Evolutionary conservation across 148 eudicot genomes (phyloP).

Genomic region (Suaeda aralocaspica): DNA sequence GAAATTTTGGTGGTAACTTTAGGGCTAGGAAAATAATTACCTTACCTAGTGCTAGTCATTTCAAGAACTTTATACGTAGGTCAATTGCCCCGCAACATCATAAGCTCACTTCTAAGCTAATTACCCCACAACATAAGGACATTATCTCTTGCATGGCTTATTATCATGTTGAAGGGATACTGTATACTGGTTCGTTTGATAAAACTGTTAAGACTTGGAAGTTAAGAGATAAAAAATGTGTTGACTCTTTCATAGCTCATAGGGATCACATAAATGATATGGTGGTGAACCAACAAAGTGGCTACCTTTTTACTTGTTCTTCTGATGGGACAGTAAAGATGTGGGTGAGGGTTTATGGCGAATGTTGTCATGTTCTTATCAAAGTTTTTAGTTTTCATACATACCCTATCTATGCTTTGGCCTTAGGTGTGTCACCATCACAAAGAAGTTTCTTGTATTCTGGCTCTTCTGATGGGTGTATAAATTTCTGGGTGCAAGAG

Average conservation of each 20-base stretch:
- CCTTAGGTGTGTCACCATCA: slow-evolving; percentile 27
- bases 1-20: too few species aligned
- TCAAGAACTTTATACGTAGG: too few species aligned
- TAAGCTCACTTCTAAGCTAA: too few species aligned
- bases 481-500: slow-evolving; percentile 70
- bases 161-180: slow-evolving; percentile 40
- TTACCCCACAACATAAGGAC: slow-evolving; percentile 35
- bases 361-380: slow-evolving; percentile 48
- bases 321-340: slow-evolving; percentile 54
- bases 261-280: too few species aligned
- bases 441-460: slow-evolving; percentile 22
- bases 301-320: slow-evolving; percentile 54
- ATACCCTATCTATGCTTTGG: slow-evolving; percentile 50
- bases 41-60: too few species aligned
- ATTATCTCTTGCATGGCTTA: slow-evolving; percentile 59
- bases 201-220: too few species aligned
- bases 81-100: too few species aligned
- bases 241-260: too few species aligned
- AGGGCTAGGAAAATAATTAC: too few species aligned
- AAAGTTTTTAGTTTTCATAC: slow-evolving; percentile 53
- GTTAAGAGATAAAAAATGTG: too few species aligned
- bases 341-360: slow-evolving; percentile 59
- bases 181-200: slow-evolving; percentile 58
- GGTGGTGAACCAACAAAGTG: slow-evolving; percentile 47
- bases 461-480: too few species aligned